Evolutionary conservation across 1,284 basidiomycete genomes (phyloP).

Genomic region (Volvariella volvacea): DNA sequence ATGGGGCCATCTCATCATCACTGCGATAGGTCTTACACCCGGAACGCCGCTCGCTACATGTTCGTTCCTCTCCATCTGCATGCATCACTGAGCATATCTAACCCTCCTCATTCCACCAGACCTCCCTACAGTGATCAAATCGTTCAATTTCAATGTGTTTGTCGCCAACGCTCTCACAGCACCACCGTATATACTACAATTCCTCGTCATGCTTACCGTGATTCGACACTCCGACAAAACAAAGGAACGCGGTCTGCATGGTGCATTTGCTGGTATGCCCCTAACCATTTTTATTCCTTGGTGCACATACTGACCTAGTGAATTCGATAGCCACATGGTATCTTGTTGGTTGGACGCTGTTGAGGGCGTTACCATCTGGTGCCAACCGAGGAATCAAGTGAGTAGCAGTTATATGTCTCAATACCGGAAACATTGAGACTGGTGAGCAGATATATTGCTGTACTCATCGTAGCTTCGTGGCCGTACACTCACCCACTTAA

Average conservation of each 20-base stretch:
- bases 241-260: conserved; percentile 28
- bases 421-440: not conserved
- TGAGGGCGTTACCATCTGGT: conserved; percentile 22
- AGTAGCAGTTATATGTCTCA: not conserved
- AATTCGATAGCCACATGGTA: conserved; percentile 28
- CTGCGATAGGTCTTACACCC: conserved; percentile 26
- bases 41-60: conserved; percentile 28
- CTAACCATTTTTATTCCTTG: not conserved
- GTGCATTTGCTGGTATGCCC: conserved; percentile 24
- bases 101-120: conserved; percentile 19
- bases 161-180: conserved; percentile 32
- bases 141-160: conserved; percentile 30
- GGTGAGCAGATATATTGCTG: conserved; percentile 18
- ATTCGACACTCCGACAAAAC: conserved; percentile 28
- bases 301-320: not conserved
- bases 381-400: conserved; percentile 26
- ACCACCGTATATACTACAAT: conserved; percentile 30
- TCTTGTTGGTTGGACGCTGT: conserved; percentile 28
- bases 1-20: conserved; percentile 27
- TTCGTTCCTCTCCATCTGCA: conserved; percentile 13
- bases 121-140: conserved; percentile 32
- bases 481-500: conserved; percentile 31
- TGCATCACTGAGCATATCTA: not conserved
- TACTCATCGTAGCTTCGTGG: conserved; percentile 29
- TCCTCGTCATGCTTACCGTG: conserved; percentile 23